phyloP scores from a whole-genome alignment of 1,284 basidiomycete species.

The Vanrija sp. region DNA sequence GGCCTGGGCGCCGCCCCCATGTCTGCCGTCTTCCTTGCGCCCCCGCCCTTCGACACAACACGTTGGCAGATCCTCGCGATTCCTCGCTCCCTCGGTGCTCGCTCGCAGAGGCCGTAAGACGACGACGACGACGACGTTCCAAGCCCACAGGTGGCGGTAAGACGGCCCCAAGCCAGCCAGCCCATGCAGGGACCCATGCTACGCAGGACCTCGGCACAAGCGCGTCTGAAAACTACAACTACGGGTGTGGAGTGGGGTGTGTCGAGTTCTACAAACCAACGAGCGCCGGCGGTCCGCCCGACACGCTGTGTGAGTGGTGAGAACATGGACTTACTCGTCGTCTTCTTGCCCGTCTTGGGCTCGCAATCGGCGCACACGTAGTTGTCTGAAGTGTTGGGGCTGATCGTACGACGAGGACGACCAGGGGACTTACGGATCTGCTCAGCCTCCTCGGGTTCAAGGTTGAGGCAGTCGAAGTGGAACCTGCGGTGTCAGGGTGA shows the following conservation, averaged over 20 bases:
- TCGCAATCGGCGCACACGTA: conserved; percentile 35
- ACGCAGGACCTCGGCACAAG: background rate
- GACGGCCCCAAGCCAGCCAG: no score
- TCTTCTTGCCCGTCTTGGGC: conserved; percentile 25
- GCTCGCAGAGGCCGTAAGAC: background rate
- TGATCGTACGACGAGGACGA: background rate
- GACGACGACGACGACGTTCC: background rate
- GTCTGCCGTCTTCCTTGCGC: no score
- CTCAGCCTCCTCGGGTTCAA: conserved; percentile 33
- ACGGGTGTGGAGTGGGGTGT: background rate
- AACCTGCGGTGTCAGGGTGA: conserved; percentile 25
- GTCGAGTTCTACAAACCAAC: background rate
- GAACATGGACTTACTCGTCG: conserved; percentile 38
- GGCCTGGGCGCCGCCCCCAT: no score
- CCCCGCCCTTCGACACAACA: no score
- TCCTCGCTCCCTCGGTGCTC: no score
- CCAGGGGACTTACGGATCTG: conserved; percentile 31
- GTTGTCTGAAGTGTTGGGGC: conserved; percentile 23
- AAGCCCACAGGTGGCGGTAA: background rate
- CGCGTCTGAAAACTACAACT: conserved; percentile 8
- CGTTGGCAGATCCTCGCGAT: no score
- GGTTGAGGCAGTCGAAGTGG: conserved; percentile 37
- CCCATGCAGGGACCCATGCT: no score
- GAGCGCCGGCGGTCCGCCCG: background rate
- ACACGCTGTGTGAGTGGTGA: background rate